Percentiles rank a stretch among this genome's conserved stretches.
Conservation (phyloP, 2,329 filamentous ascomycete genomes). For the Aureobasidium sp. region DNA sequence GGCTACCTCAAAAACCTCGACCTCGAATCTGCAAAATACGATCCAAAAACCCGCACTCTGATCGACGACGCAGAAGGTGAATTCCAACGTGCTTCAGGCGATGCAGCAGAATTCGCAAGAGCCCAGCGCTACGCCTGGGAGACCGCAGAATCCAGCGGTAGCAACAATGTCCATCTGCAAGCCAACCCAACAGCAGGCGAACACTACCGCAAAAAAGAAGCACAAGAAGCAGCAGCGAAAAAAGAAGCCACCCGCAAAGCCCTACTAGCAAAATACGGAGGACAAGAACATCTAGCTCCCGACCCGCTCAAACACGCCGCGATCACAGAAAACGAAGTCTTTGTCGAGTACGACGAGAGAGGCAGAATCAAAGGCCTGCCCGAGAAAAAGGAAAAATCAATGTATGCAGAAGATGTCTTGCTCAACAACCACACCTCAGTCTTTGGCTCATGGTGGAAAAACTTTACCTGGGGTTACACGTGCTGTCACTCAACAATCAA, state of each 20-base stretch:
- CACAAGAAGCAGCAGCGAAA: slow-evolving; percentile 61
- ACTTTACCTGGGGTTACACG: slow-evolving; percentile 91
- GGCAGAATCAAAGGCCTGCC: slow-evolving; percentile 84
- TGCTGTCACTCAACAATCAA: slow-evolving; percentile 92
- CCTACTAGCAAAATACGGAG: slow-evolving; percentile 76
- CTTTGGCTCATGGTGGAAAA: slow-evolving; percentile 96
- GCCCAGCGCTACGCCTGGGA: slow-evolving; percentile 94
- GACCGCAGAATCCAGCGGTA: slow-evolving; percentile 71
- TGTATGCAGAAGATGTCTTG: slow-evolving; percentile 81
- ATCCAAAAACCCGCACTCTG: slow-evolving; percentile 90
- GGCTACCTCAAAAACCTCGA: slow-evolving; percentile 95
- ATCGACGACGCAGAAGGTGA: slow-evolving; percentile 90
- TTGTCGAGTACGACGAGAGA: slow-evolving; percentile 88
- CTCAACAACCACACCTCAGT: slow-evolving; percentile 87
- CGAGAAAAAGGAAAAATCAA: slow-evolving; percentile 69
- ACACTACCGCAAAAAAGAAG: slow-evolving; percentile 69
- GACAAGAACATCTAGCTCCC: slow-evolving; percentile 51
- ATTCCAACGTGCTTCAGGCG: slow-evolving; percentile 79
- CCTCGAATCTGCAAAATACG: slow-evolving; percentile 92
- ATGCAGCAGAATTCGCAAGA: slow-evolving; percentile 84
- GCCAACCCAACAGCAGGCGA: slow-evolving; percentile 94
- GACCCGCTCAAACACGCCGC: slow-evolving; percentile 51
- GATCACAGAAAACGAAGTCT: slow-evolving; percentile 73
- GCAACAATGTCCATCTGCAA: slow-evolving; percentile 79
- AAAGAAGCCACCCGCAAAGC: slow-evolving; percentile 59